Evolutionary conservation across 495 filamentous ascomycete genomes (phyloP).

Genomic region (Tetracladium marchalianum): DNA sequence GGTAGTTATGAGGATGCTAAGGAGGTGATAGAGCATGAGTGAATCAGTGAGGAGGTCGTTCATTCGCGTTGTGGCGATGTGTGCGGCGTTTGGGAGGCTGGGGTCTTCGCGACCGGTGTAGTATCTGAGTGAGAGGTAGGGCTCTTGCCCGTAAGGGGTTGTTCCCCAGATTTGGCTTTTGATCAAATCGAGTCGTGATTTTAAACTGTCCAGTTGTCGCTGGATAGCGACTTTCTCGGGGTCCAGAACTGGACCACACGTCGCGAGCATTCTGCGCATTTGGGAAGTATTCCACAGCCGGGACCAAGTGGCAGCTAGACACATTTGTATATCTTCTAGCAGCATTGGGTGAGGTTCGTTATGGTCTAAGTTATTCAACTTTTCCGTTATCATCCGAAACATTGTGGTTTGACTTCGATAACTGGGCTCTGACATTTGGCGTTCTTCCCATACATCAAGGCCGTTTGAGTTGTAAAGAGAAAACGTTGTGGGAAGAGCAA

Average conservation of each 20-base stretch:
- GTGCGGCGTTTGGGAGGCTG: too few relatives aligned
- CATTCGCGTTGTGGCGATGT: not conserved
- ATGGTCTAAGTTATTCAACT: not conserved
- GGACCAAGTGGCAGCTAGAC: conserved; percentile 12
- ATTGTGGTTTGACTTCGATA: conserved; percentile 7
- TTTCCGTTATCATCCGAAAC: conserved; percentile 6
- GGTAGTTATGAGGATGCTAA: not conserved
- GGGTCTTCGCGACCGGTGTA: too few relatives aligned
- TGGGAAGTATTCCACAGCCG: conserved; percentile 8
- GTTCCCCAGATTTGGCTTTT: not conserved
- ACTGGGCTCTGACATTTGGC: conserved; percentile 11
- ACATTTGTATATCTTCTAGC: conserved; percentile 20
- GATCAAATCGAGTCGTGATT: conserved; percentile 6
- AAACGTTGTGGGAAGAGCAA: conserved; percentile 10
- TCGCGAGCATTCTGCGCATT: not conserved
- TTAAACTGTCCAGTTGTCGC: conserved; percentile 9
- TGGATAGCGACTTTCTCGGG: conserved; percentile 6
- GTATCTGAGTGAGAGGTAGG: not conserved
- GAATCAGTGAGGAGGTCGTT: not conserved
- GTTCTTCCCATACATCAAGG: conserved; percentile 10
- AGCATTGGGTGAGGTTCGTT: conserved; percentile 4
- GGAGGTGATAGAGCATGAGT: conserved; percentile 6
- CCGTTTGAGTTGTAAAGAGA: conserved; percentile 14
- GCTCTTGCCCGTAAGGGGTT: conserved; percentile 5
- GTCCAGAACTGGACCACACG: conserved; percentile 1